Evolutionary conservation across 352 stramenopile genomes (phyloP).

Genomic region (Lagenidium sp.): DNA sequence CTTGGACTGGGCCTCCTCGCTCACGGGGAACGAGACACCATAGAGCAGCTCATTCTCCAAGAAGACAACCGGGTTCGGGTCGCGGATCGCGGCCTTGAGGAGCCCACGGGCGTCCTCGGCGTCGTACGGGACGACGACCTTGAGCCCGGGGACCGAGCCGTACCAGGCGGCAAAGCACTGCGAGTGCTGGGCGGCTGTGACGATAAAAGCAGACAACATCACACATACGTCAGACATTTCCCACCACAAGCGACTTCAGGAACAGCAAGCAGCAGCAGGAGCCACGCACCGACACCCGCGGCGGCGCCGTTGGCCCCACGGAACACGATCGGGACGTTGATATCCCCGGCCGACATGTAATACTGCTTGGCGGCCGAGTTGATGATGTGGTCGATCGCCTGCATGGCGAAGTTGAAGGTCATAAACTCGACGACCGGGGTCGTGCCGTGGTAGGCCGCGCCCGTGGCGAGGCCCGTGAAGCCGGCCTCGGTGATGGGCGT

Average conservation of each 20-base stretch:
- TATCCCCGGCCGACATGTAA: conserved; percentile 99
- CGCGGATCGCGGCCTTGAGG: conserved; percentile 98
- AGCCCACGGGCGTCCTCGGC: conserved; percentile 98
- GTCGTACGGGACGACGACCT: conserved; percentile 97
- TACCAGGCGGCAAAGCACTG: conserved; percentile 99
- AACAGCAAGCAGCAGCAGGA: neutral
- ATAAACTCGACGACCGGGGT: conserved; percentile 99
- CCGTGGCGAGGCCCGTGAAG: conserved; percentile 92
- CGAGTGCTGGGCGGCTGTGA: conserved; percentile 94
- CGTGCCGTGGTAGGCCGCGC: conserved; percentile 95
- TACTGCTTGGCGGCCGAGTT: conserved; percentile 99
- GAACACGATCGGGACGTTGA: conserved; percentile 99
- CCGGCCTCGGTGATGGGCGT: conserved; percentile 99
- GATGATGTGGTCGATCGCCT: conserved; percentile 99
- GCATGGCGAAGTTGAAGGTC: conserved; percentile 99
- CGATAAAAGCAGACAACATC: no score
- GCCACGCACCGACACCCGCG: conserved; percentile 88
- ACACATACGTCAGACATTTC: neutral
- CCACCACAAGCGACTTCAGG: no score
- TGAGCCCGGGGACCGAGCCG: conserved; percentile 94
- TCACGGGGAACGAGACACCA: conserved; percentile 95
- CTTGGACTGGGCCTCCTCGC: conserved; percentile 93
- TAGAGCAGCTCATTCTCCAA: conserved; percentile 99
- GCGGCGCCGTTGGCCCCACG: conserved; percentile 97
- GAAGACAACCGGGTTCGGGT: conserved; percentile 98